Evolutionary conservation across 805 yeast species (phyloP).

Genomic region (Lipomyces yamanashiensis): DNA sequence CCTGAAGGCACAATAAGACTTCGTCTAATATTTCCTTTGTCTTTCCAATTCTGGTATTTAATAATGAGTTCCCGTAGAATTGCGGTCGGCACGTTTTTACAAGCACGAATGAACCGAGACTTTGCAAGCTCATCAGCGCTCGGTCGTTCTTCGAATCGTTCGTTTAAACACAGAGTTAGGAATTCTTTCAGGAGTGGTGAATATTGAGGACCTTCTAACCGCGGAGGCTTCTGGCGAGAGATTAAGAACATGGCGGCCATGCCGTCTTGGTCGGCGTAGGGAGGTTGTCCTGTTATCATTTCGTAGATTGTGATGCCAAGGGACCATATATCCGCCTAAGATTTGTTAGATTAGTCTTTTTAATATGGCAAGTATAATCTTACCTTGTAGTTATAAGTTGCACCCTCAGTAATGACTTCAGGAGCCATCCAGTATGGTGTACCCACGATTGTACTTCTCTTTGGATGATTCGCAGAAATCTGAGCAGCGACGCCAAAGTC

Average conservation of each 20-base stretch:
- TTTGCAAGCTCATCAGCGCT: conserved; percentile 82
- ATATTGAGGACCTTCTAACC: conserved; percentile 88
- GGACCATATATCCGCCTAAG: conserved; percentile 91
- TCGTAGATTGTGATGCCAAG: conserved; percentile 93
- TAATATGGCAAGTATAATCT: not conserved
- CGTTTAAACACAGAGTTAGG: conserved; percentile 90
- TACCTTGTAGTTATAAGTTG: conserved; percentile 56
- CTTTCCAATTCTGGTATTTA: conserved; percentile 57
- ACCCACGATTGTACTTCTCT: conserved; percentile 89
- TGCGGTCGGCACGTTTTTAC: conserved; percentile 63
- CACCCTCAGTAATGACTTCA: conserved; percentile 53
- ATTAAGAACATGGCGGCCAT: conserved; percentile 92
- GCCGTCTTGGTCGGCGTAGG: conserved; percentile 94
- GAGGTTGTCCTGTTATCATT: conserved; percentile 96
- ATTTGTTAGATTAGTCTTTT: not conserved
- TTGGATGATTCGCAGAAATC: conserved; percentile 70
- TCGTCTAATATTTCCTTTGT: conserved; percentile 56
- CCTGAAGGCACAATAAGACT: conserved; percentile 47
- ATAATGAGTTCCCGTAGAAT: conserved; percentile 74
- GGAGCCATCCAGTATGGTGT: conserved; percentile 65
- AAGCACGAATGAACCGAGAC: conserved; percentile 69
- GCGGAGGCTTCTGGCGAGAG: conserved; percentile 90
- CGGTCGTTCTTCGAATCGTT: conserved; percentile 86
- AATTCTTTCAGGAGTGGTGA: conserved; percentile 78
- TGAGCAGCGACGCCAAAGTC: conserved; percentile 99